Percentiles rank a stretch among this genome's conserved stretches.
Conservation (phyloP, 331 rosid species). For the Pyracantha coccinea region DNA sequence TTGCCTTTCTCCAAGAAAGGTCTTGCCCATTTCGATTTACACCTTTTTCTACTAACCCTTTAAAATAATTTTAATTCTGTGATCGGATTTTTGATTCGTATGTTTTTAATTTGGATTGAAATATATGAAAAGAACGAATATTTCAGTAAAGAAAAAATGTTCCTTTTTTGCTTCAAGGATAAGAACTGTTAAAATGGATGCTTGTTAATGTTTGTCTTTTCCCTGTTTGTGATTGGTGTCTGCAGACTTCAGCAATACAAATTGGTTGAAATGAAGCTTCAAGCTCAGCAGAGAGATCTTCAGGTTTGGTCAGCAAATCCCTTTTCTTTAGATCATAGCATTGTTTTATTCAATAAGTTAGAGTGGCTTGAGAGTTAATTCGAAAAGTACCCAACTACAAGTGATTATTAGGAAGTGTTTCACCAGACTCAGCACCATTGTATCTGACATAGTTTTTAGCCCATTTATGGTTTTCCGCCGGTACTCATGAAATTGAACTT, state of each 20-base stretch:
- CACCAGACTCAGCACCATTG: not conserved
- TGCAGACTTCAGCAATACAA: slow-evolving; percentile 88
- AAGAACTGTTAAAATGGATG: too few relatives aligned
- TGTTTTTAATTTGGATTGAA: not conserved
- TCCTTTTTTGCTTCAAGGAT: not conserved
- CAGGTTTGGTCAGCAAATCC: slow-evolving; percentile 35
- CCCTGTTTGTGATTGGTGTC: not conserved
- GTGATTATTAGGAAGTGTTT: not conserved
- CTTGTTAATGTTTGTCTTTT: too few relatives aligned
- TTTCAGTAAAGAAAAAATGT: too few relatives aligned
- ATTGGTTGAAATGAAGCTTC: slow-evolving; percentile 90
- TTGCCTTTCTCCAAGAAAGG: slow-evolving; percentile 67
- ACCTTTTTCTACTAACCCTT: not conserved
- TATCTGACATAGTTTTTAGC: not conserved
- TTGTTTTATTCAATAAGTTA: not conserved
- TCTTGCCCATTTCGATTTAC: slow-evolving; percentile 1
- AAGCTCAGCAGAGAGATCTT: slow-evolving; percentile 83
- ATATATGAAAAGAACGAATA: not conserved
- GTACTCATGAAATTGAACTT: not conserved
- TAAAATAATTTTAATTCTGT: not conserved
- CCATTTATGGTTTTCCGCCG: not conserved
- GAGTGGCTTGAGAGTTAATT: not conserved
- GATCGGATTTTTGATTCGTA: not conserved
- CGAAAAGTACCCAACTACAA: not conserved
- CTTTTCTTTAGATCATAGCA: not conserved